Percentiles rank a stretch among this genome's conserved stretches.
Conservation (phyloP, 2,329 filamentous ascomycete genomes). For the Pseudocercospora eumusae region DNA sequence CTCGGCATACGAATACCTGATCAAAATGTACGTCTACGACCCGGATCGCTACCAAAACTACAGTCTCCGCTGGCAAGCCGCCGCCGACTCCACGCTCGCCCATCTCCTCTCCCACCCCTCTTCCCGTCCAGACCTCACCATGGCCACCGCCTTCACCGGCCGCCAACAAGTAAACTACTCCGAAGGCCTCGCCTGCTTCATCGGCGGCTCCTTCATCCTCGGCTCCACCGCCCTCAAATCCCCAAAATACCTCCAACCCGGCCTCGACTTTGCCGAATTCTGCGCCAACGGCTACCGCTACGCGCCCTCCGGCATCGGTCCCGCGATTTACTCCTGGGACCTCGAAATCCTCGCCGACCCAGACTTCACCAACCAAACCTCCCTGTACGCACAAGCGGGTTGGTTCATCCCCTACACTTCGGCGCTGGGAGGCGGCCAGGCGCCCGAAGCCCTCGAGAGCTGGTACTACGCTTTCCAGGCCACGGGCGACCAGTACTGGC, state of each 20-base stretch:
- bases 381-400: slow-evolving; percentile 66
- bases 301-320: slow-evolving; percentile 73
- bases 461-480: slow-evolving; percentile 33
- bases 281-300: slow-evolving; percentile 73
- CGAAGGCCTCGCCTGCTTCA: slow-evolving; percentile 71
- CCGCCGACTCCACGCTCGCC: slow-evolving; percentile 73
- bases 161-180: slow-evolving; percentile 43
- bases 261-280: slow-evolving; percentile 67
- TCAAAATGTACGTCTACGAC: slow-evolving; percentile 89
- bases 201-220: slow-evolving; percentile 82
- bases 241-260: slow-evolving; percentile 70
- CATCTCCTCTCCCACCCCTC: slow-evolving; percentile 70
- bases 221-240: slow-evolving; percentile 69
- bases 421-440: slow-evolving; percentile 44
- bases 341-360: slow-evolving; percentile 35
- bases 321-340: slow-evolving; percentile 58
- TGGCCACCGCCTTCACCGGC: slow-evolving; percentile 61
- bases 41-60: slow-evolving; percentile 63
- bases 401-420: slow-evolving; percentile 65
- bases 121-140: slow-evolving; percentile 69
- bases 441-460: slow-evolving; percentile 45
- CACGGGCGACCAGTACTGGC: slow-evolving; percentile 28
- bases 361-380: slow-evolving; percentile 40
- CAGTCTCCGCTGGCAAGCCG: slow-evolving; percentile 64
- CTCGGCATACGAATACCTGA: slow-evolving; percentile 84